Percentiles rank a stretch among this genome's conserved stretches.
Evolutionary conservation across 2,329 filamentous ascomycete genomes (phyloP).

Genomic region (Paracoccidioides brasiliensis): DNA sequence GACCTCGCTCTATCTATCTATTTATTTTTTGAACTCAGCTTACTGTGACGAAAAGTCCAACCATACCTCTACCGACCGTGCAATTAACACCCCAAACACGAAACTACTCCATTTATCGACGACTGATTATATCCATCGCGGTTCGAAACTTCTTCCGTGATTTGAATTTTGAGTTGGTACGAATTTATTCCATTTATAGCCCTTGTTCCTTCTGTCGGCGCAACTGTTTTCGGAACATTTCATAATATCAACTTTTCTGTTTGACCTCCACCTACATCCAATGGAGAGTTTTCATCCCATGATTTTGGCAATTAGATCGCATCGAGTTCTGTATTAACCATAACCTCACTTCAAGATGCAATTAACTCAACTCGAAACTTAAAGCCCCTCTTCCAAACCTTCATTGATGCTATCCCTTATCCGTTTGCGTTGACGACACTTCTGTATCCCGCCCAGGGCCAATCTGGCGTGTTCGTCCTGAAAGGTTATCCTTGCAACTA

Average conservation of each 20-base stretch:
- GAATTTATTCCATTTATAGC: not conserved
- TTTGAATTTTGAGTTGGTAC: not conserved
- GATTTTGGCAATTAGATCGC: not conserved
- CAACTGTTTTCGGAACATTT: not conserved
- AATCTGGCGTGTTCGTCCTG: not conserved
- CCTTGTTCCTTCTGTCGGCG: not conserved
- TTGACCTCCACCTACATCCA: not conserved
- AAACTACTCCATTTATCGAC: not conserved
- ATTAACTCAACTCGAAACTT: not conserved
- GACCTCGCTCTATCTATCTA: not conserved
- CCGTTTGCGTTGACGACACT: not conserved
- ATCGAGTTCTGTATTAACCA: conserved; percentile 13
- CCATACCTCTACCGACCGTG: not conserved
- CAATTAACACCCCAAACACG: not conserved
- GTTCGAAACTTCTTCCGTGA: not conserved
- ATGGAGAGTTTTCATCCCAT: not conserved
- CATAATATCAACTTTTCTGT: not conserved
- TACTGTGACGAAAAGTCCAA: not conserved
- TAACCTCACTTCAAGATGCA: not conserved
- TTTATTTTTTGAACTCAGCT: not conserved
- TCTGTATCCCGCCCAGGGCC: not conserved
- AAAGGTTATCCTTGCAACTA: not conserved
- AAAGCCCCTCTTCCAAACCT: not conserved
- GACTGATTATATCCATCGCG: not conserved
- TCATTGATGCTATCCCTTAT: not conserved